These are phyloP conservation scores for Lotmaria passim DNA, from an alignment of 208 protist species.

Conservation along the genomic window DNA sequence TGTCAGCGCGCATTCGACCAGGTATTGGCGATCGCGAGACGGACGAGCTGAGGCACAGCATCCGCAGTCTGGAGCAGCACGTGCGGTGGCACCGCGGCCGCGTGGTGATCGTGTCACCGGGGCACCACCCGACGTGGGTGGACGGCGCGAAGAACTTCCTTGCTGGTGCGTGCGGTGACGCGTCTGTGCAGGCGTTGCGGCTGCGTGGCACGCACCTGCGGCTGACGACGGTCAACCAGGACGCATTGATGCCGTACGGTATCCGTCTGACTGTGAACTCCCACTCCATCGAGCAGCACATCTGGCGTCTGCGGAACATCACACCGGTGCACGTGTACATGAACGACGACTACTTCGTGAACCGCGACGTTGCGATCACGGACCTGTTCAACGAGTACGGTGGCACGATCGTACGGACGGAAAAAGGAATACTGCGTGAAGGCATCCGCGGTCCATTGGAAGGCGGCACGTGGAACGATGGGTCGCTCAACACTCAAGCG, in stretches of 20 bases:
- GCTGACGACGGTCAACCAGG: slow-evolving; percentile 70
- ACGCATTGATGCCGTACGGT: slow-evolving; percentile 62
- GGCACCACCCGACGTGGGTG: slow-evolving; percentile 93
- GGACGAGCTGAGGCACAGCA: slow-evolving; percentile 92
- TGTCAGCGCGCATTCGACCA: not conserved
- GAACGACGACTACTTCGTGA: slow-evolving; percentile 83
- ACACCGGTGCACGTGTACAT: slow-evolving; percentile 67
- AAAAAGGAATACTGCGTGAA: too few species aligned
- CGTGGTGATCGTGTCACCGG: slow-evolving; percentile 96
- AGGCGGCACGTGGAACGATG: slow-evolving; percentile 55
- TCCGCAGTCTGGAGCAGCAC: slow-evolving; percentile 90
- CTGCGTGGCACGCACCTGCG: slow-evolving; percentile 46
- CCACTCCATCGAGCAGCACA: slow-evolving; percentile 61
- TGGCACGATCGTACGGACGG: slow-evolving; percentile 65
- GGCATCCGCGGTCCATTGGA: too few species aligned
- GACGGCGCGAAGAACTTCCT: slow-evolving; percentile 73
- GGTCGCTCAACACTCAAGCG: slow-evolving; percentile 40
- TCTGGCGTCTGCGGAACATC: slow-evolving; percentile 59
- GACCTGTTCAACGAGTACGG: slow-evolving; percentile 70
- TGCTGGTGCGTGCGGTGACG: slow-evolving; percentile 31
- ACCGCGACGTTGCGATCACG: slow-evolving; percentile 55
- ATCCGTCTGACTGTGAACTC: slow-evolving; percentile 61
- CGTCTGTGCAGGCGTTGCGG: slow-evolving; percentile 30
- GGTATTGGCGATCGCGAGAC: slow-evolving; percentile 71
- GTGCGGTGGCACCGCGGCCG: slow-evolving; percentile 92